These are phyloP conservation scores for Gaertneriomyces sp. DNA, from an alignment of 192 early-diverging fungal species.

Conservation along the genomic window DNA sequence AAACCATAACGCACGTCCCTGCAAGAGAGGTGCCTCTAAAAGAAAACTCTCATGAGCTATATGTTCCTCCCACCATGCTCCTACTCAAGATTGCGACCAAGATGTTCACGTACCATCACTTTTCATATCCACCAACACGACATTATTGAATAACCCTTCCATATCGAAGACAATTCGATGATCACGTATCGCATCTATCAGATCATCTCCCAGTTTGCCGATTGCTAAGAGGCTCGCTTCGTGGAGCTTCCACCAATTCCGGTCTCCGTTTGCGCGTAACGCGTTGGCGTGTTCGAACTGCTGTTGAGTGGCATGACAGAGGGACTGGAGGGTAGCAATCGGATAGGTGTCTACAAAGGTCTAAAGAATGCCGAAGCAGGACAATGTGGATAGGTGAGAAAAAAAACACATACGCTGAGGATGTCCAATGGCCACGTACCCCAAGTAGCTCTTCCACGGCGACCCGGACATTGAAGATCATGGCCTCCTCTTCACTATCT, in stretches of 20 bases:
- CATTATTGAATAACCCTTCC: constrained; percentile 72
- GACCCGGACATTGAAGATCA: constrained; percentile 81
- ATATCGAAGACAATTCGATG: constrained; percentile 56
- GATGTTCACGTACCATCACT: constrained; percentile 39
- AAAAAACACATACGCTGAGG: background rate
- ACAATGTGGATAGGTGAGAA: background rate
- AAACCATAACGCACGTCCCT: constrained; percentile 89
- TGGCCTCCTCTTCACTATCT: constrained; percentile 86
- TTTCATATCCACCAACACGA: constrained; percentile 71
- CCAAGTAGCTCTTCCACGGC: constrained; percentile 74
- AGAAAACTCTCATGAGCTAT: background rate
- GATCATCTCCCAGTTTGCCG: constrained; percentile 58
- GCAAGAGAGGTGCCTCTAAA: constrained; percentile 72
- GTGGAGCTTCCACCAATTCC: constrained; percentile 71
- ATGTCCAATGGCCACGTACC: constrained; percentile 22
- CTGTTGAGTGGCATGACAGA: constrained; percentile 21
- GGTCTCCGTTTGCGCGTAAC: constrained; percentile 9
- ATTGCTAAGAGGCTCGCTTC: constrained; percentile 79
- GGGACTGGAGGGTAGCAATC: constrained; percentile 47
- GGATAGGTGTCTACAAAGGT: constrained; percentile 55
- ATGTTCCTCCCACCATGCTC: background rate
- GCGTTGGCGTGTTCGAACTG: constrained; percentile 16
- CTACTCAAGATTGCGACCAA: background rate
- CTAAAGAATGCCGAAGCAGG: constrained; percentile 9
- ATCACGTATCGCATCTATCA: constrained; percentile 54